phyloP scores from a whole-genome alignment of 306 rosid species.

The Comarum palustre region DNA sequence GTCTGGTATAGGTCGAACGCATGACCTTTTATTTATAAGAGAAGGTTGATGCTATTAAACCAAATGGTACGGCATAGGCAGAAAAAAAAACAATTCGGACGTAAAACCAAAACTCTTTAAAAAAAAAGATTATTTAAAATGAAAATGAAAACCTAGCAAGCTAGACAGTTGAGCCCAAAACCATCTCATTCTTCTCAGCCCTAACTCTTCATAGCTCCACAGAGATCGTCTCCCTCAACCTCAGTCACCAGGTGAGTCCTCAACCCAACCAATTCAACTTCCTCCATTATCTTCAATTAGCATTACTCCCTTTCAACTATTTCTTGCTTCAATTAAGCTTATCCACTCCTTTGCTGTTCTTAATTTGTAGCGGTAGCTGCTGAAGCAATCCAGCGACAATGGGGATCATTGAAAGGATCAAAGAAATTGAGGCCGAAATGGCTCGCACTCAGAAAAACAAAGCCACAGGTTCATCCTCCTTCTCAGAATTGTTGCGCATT shows the following conservation, averaged over 20 bases:
- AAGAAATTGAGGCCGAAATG: constrained; percentile 99
- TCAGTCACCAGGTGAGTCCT: constrained; percentile 38
- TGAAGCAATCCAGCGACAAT: constrained; percentile 36
- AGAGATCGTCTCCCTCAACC: constrained; percentile 29
- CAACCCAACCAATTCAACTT: background rate
- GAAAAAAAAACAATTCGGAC: no score
- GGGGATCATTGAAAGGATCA: constrained; percentile 96
- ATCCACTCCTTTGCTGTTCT: background rate
- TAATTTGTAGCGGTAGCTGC: constrained; percentile 31
- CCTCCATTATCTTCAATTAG: background rate
- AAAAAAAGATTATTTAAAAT: background rate
- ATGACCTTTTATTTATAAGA: no score
- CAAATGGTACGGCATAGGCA: no score
- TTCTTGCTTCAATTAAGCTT: background rate
- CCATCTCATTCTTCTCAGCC: no score
- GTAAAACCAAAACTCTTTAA: no score
- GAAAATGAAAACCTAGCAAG: background rate
- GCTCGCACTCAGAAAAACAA: constrained; percentile 98
- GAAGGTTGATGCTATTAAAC: no score
- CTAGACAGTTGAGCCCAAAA: no score
- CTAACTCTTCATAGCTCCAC: no score
- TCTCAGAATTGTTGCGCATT: background rate
- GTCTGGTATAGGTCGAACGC: no score
- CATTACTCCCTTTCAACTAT: background rate
- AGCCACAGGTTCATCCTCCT: constrained; percentile 64